Percentiles rank a stretch among this genome's conserved stretches.
Conservation (phyloP, 1,284 basidiomycete genomes). For the Apiotrichum mycotoxinovorans region DNA sequence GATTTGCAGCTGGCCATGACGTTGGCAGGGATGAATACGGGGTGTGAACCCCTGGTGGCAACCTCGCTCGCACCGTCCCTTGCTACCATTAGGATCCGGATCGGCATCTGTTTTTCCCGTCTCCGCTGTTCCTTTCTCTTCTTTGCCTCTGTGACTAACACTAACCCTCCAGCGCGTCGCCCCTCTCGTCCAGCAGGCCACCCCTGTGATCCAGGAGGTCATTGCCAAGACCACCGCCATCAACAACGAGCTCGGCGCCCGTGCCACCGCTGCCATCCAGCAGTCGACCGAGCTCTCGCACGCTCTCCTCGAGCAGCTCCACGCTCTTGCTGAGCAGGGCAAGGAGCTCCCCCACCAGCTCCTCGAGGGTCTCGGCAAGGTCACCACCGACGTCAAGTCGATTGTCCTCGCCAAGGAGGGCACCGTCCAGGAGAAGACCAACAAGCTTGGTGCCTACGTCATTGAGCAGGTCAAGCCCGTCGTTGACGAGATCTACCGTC, state of each 20-base stretch:
- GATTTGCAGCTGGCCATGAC: not conserved
- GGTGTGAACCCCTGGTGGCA: not conserved
- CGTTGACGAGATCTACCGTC: slow-evolving; percentile 47
- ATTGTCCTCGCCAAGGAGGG: slow-evolving; percentile 48
- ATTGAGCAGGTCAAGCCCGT: slow-evolving; percentile 48
- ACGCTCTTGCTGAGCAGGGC: slow-evolving; percentile 40
- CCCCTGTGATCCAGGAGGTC: slow-evolving; percentile 41
- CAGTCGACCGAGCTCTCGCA: slow-evolving; percentile 39
- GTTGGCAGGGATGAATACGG: not conserved
- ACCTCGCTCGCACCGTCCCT: not conserved
- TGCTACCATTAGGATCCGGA: too few relatives aligned
- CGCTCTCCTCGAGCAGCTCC: slow-evolving; percentile 43
- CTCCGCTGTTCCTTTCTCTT: not conserved
- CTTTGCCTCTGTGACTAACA: too few relatives aligned
- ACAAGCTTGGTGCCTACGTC: slow-evolving; percentile 48
- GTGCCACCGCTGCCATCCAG: slow-evolving; percentile 40
- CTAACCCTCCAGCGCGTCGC: slow-evolving; percentile 30
- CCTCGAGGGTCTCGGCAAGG: slow-evolving; percentile 41
- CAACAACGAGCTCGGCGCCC: slow-evolving; percentile 40
- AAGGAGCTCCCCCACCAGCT: slow-evolving; percentile 42
- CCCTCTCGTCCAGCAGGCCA: slow-evolving; percentile 34
- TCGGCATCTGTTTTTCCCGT: too few relatives aligned
- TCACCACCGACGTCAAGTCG: slow-evolving; percentile 41
- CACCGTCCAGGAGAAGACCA: slow-evolving; percentile 46
- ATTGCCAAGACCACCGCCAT: slow-evolving; percentile 40